Percentiles rank a stretch among this genome's conserved stretches.
Conservation (phyloP, 345 rosid genomes). For the Salix brachista region DNA sequence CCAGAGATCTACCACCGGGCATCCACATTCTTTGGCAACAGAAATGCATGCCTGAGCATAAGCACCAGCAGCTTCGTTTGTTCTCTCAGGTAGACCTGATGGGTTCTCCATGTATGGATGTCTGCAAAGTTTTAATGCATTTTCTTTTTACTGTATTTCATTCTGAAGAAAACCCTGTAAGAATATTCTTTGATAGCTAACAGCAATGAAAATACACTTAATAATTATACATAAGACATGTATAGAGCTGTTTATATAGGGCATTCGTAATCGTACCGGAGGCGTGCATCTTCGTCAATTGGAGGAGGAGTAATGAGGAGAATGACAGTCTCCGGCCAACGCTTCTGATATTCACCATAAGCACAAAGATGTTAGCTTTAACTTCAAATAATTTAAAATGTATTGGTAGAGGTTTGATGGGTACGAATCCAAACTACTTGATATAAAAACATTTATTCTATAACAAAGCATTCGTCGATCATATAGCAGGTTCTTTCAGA, state of each 20-base stretch:
- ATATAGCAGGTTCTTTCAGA: not conserved
- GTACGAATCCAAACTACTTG: not conserved
- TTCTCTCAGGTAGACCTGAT: conserved; percentile 68
- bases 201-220: not conserved
- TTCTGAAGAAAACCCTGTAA: not conserved
- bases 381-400: not conserved
- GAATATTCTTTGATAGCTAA: not conserved
- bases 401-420: not conserved
- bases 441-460: not conserved
- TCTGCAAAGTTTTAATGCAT: conserved; percentile 26
- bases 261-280: conserved; percentile 34
- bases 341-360: conserved; percentile 36
- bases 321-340: conserved; percentile 55
- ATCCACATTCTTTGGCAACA: conserved; percentile 50
- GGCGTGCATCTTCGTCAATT: conserved; percentile 78
- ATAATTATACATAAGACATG: not conserved
- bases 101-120: conserved; percentile 65
- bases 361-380: not conserved
- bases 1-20: conserved; percentile 67
- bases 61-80: conserved; percentile 74
- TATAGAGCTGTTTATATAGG: not conserved
- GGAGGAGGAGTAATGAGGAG: conserved; percentile 89
- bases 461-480: not conserved
- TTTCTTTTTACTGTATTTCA: not conserved
- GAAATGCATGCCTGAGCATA: conserved; percentile 63